phyloP scores from a whole-genome alignment of 441 rosid genomes.

The Pelargonium myrrhifolium region DNA sequence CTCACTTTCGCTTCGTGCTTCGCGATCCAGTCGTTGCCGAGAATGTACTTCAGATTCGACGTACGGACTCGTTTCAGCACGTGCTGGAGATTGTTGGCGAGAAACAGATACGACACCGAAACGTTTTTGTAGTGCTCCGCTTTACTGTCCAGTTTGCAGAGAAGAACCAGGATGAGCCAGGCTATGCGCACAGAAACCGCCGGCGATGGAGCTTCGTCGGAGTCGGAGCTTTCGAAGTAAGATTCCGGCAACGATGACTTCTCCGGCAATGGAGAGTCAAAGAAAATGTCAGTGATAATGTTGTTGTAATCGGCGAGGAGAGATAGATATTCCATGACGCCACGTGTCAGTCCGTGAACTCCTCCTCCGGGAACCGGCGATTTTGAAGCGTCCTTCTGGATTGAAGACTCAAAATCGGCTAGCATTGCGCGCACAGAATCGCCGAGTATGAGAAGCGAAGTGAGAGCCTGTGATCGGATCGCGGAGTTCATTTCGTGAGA shows the following conservation, averaged over 20 bases:
- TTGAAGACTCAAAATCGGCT: conserved; percentile 40
- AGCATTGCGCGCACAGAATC: conserved; percentile 40
- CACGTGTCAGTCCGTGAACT: conserved; percentile 45
- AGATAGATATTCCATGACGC: conserved; percentile 43
- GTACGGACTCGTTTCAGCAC: conserved; percentile 38
- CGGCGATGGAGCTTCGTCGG: conserved; percentile 29
- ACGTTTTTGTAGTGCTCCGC: conserved; percentile 52
- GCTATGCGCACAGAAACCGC: conserved; percentile 39
- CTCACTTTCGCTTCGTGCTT: conserved; percentile 46
- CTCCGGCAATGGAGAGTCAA: conserved; percentile 35
- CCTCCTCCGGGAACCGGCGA: conserved; percentile 38
- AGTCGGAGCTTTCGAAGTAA: conserved; percentile 30
- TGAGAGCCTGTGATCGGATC: conserved; percentile 43
- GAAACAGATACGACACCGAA: conserved; percentile 51
- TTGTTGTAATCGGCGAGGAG: conserved; percentile 55
- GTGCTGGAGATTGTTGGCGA: conserved; percentile 68
- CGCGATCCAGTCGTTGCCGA: conserved; percentile 63
- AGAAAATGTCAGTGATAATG: conserved; percentile 40
- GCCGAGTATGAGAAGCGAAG: conserved; percentile 43
- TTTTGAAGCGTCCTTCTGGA: conserved; percentile 57
- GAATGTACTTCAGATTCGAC: conserved; percentile 41
- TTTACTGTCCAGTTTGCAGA: conserved; percentile 69
- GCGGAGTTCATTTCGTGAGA: conserved; percentile 39
- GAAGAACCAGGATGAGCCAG: conserved; percentile 57
- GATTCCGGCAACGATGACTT: conserved; percentile 39